Base-by-base conservation (phyloP, 2,329 filamentous ascomycete species). In the Amylocarpus encephaloides region DNA sequence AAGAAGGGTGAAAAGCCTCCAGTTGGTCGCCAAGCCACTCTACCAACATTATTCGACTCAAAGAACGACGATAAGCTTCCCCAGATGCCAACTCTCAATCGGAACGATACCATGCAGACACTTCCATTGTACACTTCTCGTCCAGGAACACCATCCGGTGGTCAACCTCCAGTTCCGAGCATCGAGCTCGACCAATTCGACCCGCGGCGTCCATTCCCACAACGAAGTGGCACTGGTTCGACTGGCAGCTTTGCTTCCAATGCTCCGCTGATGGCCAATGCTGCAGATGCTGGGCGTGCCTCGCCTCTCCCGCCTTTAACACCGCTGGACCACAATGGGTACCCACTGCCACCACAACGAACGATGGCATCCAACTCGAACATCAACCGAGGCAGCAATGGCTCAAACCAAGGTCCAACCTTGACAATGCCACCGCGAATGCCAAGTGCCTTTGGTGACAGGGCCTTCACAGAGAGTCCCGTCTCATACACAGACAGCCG, bases 61-160 rank as follows among this genome's bases (percentile, higher is more conserved):
- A 69, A 69, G 48, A 6, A 71, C 77, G 75, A 68, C 44, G 75
- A 82, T 55, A 76, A 74, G 59, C 71, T 79, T 52, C 76, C 77
- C 44, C 67, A 67, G 43, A 82, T 80, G 77, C 80, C 80, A n/a
- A 71, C 71, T 59, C 61, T 84, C 13, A 73, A 72, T 49, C 75
- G 82, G 53, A 78, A 73, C 53, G 80, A 84, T 32, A 85, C 82
- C 1, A 75, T 76, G 60, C 63, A 73, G 1, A 85, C 83, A 0
- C 68, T 87, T 6, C 82, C 84, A 0, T 65, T 73, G 3, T 87
- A 88, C 64, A 72, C 72, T 2, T 83, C 83, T 7, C 75, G 76
- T 47, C 78, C 79, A 15, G 74, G 70, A 47, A 82, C 79, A 1
- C 75, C 77, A 2, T 42, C 40, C 5, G 71, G 70, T 15, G 56